These are phyloP conservation scores for Protomyces pachydermus DNA, from an alignment of 1,139 yeast genomes.

Conservation along the genomic window DNA sequence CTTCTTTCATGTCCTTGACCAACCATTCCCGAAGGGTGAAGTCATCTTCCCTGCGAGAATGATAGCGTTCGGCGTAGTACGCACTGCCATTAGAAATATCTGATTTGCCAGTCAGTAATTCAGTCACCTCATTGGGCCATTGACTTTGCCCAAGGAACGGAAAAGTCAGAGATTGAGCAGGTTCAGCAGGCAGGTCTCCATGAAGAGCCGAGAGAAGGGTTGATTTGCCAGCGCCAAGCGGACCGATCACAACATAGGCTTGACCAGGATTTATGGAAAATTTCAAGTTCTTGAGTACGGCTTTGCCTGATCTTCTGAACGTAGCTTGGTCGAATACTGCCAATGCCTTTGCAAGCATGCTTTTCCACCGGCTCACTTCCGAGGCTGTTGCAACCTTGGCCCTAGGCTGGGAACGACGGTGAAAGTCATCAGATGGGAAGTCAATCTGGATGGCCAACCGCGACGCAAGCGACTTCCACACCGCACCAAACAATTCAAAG, in stretches of 20 bases:
- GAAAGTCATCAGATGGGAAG: too few species aligned
- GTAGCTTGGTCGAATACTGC: background rate
- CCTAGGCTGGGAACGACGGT: too few species aligned
- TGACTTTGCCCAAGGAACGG: constrained; percentile 46
- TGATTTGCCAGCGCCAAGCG: constrained; percentile 26
- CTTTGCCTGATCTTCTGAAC: background rate
- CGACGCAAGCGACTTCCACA: too few species aligned
- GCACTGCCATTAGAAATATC: constrained; percentile 54
- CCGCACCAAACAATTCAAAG: too few species aligned
- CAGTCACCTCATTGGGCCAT: constrained; percentile 50
- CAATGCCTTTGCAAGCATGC: background rate
- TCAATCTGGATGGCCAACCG: too few species aligned
- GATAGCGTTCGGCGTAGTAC: constrained; percentile 84
- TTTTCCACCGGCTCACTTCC: too few species aligned
- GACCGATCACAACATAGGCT: constrained; percentile 25
- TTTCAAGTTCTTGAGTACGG: constrained; percentile 7
- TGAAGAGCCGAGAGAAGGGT: constrained; percentile 6
- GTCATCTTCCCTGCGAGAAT: constrained; percentile 77
- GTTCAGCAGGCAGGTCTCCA: constrained; percentile 35
- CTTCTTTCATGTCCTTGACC: constrained; percentile 27
- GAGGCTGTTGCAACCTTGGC: too few species aligned
- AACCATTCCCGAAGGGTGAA: constrained; percentile 65
- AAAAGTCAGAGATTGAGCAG: constrained; percentile 52
- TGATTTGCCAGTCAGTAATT: constrained; percentile 55
- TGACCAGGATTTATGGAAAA: constrained; percentile 10